These are phyloP conservation scores for Phaeosphaeria sp. DNA, from an alignment of 2,329 filamentous ascomycete genomes.

Conservation along the genomic window DNA sequence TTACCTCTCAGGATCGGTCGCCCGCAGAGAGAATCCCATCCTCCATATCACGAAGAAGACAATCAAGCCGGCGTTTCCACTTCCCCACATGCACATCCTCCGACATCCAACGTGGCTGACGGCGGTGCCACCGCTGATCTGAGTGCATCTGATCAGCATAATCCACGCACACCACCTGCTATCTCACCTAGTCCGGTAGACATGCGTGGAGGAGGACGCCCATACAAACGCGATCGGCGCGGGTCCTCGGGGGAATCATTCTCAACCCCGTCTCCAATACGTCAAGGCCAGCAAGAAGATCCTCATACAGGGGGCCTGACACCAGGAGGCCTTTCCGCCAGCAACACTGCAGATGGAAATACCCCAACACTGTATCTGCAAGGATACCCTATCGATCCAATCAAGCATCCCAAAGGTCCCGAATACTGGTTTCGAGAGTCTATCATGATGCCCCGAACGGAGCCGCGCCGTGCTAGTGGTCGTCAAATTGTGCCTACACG, in stretches of 20 bases:
- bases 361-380: slow-evolving; percentile 7
- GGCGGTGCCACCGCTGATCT: not conserved
- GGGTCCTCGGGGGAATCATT: not conserved
- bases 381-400: slow-evolving; percentile 13
- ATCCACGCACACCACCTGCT: slow-evolving; percentile 5
- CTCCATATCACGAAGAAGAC: slow-evolving; percentile 5
- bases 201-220: slow-evolving; percentile 19
- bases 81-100: slow-evolving; percentile 15
- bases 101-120: not conserved
- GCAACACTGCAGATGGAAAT: not conserved
- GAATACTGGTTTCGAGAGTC: slow-evolving; percentile 13
- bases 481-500: slow-evolving; percentile 15
- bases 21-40: not conserved
- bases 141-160: slow-evolving; percentile 17
- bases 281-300: not conserved
- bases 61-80: slow-evolving; percentile 2
- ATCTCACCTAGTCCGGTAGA: slow-evolving; percentile 22
- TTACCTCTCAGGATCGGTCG: slow-evolving; percentile 32
- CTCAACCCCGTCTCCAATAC: slow-evolving; percentile 14
- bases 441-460: slow-evolving; percentile 20
- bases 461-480: slow-evolving; percentile 24
- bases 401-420: not conserved
- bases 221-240: not conserved
- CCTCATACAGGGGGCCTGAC: not conserved
- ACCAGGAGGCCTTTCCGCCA: not conserved